Base-by-base conservation (phyloP, 805 yeast species). In the Saccharomycopsis sp. region DNA sequence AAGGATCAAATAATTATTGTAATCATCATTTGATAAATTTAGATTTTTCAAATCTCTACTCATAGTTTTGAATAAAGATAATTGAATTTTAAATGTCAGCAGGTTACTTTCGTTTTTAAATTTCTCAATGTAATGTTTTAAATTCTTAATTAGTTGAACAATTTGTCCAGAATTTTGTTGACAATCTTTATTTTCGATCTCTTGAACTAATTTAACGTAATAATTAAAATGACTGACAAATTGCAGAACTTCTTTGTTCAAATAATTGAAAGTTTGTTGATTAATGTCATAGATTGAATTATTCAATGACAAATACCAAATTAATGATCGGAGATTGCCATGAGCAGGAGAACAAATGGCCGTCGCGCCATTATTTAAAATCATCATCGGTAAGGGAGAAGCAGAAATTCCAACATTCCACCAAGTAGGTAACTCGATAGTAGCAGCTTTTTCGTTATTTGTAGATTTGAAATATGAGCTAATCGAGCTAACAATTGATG, bases 341-440 rank as follows among this genome's bases (percentile, higher is more conserved):
- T 37, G 29, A 4, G 43, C 24, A 7, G 44, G 27, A 2, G 50
- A 38, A 21, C 45, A 49, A n/a, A n/a, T n/a, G n/a, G n/a, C n/a
- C n/a, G n/a, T n/a, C n/a, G n/a, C n/a, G n/a, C n/a, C n/a, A n/a
- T n/a, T n/a, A 29, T 49, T 45, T 29, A 49, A 37, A 14, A 49
- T 11, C 23, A 49, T 37, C 21, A 50, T 36, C 9, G 52, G 52
- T 16, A 49, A 42, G 11, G 52, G 52, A 4, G 47, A 42, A 3
- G 43, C 37, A 13, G 47, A 43, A 14, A 49, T 32, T 4, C 43
- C 47, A 22, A 9, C n/a, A 20, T 24, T 19, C 50, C 50, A 49
- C 52, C 52, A 49, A 19, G 29, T 20, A 22, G 52, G 47, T n/a
- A 49, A 28, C 14, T 16, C 37, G 31, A 14, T 41, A n/a, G 39